Evolutionary conservation across 192 early-diverging fungal species (phyloP), one percentile per base, ranked within the genome.

Genomic region (Gigaspora rosea): DNA sequence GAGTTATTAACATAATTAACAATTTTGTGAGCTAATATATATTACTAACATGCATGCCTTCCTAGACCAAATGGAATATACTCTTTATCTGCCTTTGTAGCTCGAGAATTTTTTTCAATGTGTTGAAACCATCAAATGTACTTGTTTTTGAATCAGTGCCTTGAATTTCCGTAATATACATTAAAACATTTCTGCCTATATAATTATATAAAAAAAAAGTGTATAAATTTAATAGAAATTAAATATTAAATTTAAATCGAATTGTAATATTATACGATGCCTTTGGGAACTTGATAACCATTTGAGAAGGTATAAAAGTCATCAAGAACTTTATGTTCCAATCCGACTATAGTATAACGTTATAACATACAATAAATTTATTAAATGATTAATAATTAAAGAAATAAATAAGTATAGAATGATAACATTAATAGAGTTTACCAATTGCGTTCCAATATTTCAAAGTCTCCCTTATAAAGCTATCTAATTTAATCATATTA

Each of bases 231-330:
- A 10, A 20, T 62, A 33, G 8, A 12, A 4, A 33, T 2, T 15
- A 33, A 12, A 12, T 13, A 13, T 33, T 62, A 62, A n/a, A 4
- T 3, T 11, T 32, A 35, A 32, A 32, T 32, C n/a, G 22, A 12
- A 32, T 32, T 32, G 10, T 8, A 9, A 11, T 62, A 27, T 3
- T 62, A 32, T 63, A 27, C 20, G 0, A 70, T 27, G 27, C 67
- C 67, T 49, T 70, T 70, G 4, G 67, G 67, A 49, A 70, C 8
- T 48, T 70, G 67, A 32, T 70, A 49, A 12, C 67, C 67, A 32
- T 48, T 69, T 4, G 36, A 49, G 46, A 69, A 69, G 3, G 67
- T 69, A 22, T 8, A 69, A 41, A 11, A 35, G 22, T 32, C 15
- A 32, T 50, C 49, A 6, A 69, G 16, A 2, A 4, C 11, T 12